Percentiles rank a stretch among this genome's conserved stretches.
These are phyloP conservation scores for Wickerhamomyces canadensis DNA, from an alignment of 805 yeast genomes.

Conservation along the genomic window DNA sequence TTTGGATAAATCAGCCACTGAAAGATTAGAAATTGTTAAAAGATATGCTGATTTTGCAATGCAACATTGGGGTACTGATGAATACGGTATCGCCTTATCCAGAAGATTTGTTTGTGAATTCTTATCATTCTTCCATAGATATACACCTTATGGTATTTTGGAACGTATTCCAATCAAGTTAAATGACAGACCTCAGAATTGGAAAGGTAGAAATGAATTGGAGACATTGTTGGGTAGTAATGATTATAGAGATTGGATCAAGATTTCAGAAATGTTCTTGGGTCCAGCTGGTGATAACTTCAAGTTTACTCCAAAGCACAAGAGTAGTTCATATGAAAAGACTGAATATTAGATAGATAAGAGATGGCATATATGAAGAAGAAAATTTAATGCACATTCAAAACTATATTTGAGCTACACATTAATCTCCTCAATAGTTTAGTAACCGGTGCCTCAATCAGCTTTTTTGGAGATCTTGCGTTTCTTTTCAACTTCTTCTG, in stretches of 20 bases:
- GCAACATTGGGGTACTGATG: constrained; percentile 98
- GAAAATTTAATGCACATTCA: too few species aligned
- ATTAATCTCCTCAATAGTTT: too few species aligned
- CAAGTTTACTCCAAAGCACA: constrained; percentile 87
- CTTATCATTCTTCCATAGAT: constrained; percentile 88
- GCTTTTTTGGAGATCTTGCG: not conserved
- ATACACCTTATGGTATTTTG: constrained; percentile 88
- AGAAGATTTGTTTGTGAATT: constrained; percentile 93
- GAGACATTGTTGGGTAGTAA: constrained; percentile 84
- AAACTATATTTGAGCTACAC: too few species aligned
- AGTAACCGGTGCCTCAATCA: not conserved
- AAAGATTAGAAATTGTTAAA: constrained; percentile 71
- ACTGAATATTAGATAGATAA: constrained; percentile 2
- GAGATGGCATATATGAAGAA: not conserved
- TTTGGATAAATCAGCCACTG: constrained; percentile 84
- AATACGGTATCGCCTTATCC: constrained; percentile 82
- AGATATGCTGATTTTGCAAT: constrained; percentile 75
- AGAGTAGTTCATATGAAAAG: constrained; percentile 70
- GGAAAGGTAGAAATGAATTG: constrained; percentile 89
- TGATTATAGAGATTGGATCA: constrained; percentile 93
- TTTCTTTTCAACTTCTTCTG: constrained; percentile 13
- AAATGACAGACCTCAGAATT: constrained; percentile 90
- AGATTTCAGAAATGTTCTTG: constrained; percentile 88
- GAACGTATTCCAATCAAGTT: constrained; percentile 84
- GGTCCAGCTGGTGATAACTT: constrained; percentile 79